Conservation (phyloP, 306 rosid genomes). For the Pterocarpus santalinus region DNA sequence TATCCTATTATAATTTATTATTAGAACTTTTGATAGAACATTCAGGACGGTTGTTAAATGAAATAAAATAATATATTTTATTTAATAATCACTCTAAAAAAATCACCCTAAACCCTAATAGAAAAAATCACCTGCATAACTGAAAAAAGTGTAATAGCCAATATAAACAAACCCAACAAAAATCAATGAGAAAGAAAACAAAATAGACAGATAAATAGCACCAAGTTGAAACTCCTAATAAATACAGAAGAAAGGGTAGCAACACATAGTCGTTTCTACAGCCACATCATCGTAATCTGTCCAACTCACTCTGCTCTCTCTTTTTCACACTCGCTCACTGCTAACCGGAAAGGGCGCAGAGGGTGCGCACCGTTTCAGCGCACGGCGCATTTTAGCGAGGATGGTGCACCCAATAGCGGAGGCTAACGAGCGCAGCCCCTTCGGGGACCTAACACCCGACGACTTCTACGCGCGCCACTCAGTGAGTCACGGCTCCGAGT, state of each 20-base stretch:
- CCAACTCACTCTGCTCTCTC: too few relatives aligned
- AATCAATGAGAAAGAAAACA: too few relatives aligned
- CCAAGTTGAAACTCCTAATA: neutral
- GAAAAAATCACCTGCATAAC: too few relatives aligned
- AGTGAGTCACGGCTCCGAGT: conserved; percentile 76
- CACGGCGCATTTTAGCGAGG: conserved; percentile 26
- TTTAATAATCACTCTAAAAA: too few relatives aligned
- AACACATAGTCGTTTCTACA: neutral
- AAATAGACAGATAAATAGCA: neutral
- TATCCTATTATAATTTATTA: too few relatives aligned
- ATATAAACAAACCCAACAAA: too few relatives aligned
- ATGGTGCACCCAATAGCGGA: conserved; percentile 90
- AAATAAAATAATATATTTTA: too few relatives aligned
- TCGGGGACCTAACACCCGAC: conserved; percentile 69
- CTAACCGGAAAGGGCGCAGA: neutral
- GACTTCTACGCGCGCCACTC: conserved; percentile 86
- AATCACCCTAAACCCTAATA: too few relatives aligned
- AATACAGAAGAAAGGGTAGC: neutral
- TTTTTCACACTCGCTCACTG: neutral
- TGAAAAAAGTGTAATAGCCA: too few relatives aligned
- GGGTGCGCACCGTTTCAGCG: neutral
- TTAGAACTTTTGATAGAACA: too few relatives aligned
- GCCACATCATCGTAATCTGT: neutral
- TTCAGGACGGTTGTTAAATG: too few relatives aligned
- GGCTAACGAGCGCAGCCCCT: conserved; percentile 83